Conservation (phyloP, 2,329 filamentous ascomycete species). For the Aspergillus vadensis region DNA sequence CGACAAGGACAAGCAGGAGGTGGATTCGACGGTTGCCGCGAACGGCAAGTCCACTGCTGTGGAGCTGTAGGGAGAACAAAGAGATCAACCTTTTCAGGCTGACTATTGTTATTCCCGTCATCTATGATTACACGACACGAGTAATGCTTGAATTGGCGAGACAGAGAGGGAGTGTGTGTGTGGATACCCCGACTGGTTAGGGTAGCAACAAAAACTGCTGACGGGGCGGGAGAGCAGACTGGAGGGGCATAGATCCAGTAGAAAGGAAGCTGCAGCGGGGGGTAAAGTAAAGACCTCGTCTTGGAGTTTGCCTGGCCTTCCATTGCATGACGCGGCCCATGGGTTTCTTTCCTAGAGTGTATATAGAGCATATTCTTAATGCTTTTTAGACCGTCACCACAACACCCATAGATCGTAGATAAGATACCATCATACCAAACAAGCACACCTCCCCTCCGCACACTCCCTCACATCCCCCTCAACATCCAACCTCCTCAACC, state of each 20-base stretch:
- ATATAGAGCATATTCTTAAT: slow-evolving; percentile 5
- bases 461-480: slow-evolving; percentile 49
- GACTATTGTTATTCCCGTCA: background rate
- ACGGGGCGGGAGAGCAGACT: background rate
- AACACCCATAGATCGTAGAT: background rate
- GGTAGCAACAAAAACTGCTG: too few species aligned
- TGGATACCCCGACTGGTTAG: too few species aligned
- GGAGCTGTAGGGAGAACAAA: slow-evolving; percentile 34
- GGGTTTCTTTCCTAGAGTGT: slow-evolving; percentile 3
- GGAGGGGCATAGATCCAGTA: background rate
- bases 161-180: too few species aligned
- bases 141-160: too few species aligned
- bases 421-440: slow-evolving; percentile 22
- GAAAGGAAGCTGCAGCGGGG: too few species aligned
- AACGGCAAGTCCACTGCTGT: slow-evolving; percentile 37
- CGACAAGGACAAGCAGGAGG: slow-evolving; percentile 24
- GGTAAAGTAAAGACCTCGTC: too few species aligned
- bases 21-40: slow-evolving; percentile 17
- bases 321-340: too few species aligned
- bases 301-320: too few species aligned
- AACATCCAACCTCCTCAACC: slow-evolving; percentile 49
- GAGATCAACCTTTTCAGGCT: background rate
- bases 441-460: slow-evolving; percentile 42
- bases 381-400: background rate
- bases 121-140: slow-evolving; percentile 11